Percentiles rank a stretch among this genome's conserved stretches.
phyloP scores from a whole-genome alignment of 1,139 yeast species.

The Geotrichum europaeum region DNA sequence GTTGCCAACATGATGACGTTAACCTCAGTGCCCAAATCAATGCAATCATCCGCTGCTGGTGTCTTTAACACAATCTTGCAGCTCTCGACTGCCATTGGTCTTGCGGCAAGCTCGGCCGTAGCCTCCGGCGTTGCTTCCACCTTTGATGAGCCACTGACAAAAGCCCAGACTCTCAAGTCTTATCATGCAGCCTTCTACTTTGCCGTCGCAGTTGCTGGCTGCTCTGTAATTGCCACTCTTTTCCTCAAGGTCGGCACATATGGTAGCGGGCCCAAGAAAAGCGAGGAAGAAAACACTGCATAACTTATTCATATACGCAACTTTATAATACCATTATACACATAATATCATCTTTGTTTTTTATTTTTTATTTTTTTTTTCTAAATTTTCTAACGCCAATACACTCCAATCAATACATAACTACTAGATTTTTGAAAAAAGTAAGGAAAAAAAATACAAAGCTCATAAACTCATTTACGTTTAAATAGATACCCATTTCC shows the following conservation, averaged over 20 bases:
- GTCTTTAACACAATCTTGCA: conserved; percentile 42
- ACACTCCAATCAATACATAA: no score
- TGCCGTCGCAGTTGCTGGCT: conserved; percentile 36
- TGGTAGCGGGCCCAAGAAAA: conserved; percentile 17
- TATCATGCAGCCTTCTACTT: conserved; percentile 40
- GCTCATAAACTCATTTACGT: background rate
- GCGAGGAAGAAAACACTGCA: background rate
- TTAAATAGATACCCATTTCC: background rate
- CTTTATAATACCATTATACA: background rate
- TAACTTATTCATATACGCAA: background rate
- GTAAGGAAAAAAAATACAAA: background rate
- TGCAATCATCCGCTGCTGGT: conserved; percentile 44
- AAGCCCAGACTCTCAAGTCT: conserved; percentile 29
- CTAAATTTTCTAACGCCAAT: no score
- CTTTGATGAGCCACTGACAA: conserved; percentile 30
- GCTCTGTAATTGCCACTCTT: conserved; percentile 32
- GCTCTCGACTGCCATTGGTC: conserved; percentile 38
- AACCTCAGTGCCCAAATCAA: conserved; percentile 36
- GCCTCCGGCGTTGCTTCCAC: conserved; percentile 31
- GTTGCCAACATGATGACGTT: conserved; percentile 40
- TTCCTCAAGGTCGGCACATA: conserved; percentile 38
- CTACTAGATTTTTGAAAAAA: background rate
- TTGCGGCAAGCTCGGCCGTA: conserved; percentile 39
- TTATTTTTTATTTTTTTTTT: no score
- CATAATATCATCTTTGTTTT: background rate